These are phyloP conservation scores for Nidularia sp. DNA, from an alignment of 768 basidiomycete species.

Conservation along the genomic window DNA sequence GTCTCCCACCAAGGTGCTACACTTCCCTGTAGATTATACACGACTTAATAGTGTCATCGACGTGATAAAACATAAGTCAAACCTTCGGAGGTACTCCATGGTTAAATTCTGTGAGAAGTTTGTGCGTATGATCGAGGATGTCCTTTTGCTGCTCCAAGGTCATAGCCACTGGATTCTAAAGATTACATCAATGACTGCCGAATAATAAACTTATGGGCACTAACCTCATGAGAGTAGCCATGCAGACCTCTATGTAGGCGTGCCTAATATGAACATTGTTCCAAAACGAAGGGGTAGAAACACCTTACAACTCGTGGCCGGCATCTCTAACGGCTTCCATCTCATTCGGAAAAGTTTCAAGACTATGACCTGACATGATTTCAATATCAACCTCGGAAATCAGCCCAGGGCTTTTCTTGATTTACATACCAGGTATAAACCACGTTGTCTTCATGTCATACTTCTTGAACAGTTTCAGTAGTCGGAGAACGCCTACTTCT, in stretches of 20 bases:
- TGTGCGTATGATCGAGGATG: conserved; percentile 61
- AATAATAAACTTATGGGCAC: not conserved
- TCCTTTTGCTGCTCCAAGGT: conserved; percentile 65
- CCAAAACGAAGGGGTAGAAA: not conserved
- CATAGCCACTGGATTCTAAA: conserved; percentile 58
- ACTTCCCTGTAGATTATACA: conserved; percentile 30
- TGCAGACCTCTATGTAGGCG: conserved; percentile 50
- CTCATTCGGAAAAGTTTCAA: conserved; percentile 71
- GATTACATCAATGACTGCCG: not conserved
- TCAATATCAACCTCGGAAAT: not conserved
- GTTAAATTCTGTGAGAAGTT: conserved; percentile 65
- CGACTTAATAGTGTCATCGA: no score
- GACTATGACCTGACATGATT: conserved; percentile 49
- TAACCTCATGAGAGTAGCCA: conserved; percentile 68
- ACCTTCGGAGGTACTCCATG: conserved; percentile 50
- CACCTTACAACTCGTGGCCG: conserved; percentile 62
- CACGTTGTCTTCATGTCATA: conserved; percentile 65
- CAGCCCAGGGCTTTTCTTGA: no score
- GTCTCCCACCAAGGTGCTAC: conserved; percentile 84
- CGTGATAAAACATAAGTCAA: not conserved
- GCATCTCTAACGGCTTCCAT: conserved; percentile 69
- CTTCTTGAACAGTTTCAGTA: conserved; percentile 70
- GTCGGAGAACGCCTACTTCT: conserved; percentile 65
- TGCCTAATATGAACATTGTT: not conserved
- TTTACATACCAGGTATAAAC: conserved; percentile 63